These are phyloP conservation scores for Multifurca ochricompacta DNA, from an alignment of 768 basidiomycete genomes.

Conservation along the genomic window DNA sequence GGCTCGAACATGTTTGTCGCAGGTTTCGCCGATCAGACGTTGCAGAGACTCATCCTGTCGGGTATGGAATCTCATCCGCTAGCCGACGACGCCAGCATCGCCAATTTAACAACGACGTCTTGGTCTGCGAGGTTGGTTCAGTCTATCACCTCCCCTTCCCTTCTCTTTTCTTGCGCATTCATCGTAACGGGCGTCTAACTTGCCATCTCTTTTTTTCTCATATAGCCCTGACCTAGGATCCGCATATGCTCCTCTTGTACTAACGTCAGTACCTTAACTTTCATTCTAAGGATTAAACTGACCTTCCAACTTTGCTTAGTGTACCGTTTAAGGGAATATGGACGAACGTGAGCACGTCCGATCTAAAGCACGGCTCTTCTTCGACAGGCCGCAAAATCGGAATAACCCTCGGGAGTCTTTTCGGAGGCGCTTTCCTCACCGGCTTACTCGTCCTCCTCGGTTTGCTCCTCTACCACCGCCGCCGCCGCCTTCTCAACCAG, in stretches of 20 bases:
- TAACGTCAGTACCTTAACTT: neutral
- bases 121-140: constrained; percentile 1
- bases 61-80: neutral
- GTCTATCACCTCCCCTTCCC: no score
- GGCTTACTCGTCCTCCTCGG: neutral
- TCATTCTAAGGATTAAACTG: neutral
- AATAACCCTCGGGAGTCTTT: constrained; percentile 1
- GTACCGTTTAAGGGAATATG: neutral
- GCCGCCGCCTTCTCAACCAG: neutral
- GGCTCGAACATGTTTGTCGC: constrained; percentile 18
- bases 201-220: no score
- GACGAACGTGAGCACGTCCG: neutral
- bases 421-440: neutral
- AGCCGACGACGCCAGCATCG: neutral
- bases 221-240: constrained; percentile 16
- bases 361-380: neutral
- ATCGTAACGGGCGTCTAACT: no score
- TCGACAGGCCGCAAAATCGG: neutral
- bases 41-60: neutral
- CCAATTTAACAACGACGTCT: neutral
- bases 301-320: neutral
- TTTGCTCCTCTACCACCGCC: neutral
- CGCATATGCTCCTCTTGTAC: constrained; percentile 7
- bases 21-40: neutral
- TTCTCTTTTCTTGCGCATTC: neutral